These are phyloP conservation scores for Plantago major DNA, from an alignment of 257 asterid species.

Conservation along the genomic window DNA sequence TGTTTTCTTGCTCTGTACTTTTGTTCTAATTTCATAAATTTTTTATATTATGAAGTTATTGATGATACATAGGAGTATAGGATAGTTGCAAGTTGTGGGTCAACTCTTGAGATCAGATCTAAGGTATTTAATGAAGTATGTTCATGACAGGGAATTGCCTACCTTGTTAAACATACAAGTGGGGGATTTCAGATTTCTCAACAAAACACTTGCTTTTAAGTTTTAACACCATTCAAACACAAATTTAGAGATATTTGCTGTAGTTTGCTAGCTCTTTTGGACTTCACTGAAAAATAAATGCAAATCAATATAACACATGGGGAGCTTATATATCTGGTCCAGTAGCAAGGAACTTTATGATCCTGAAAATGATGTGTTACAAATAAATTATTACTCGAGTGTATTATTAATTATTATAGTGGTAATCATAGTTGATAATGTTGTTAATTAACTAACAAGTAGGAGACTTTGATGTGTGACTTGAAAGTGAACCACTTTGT, in stretches of 20 bases:
- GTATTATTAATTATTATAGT: too few species aligned
- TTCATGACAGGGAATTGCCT: not conserved
- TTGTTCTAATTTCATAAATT: not conserved
- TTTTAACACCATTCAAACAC: not conserved
- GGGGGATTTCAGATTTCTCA: not conserved
- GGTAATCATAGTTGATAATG: not conserved
- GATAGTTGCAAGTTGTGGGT: conserved; percentile 12
- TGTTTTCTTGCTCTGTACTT: not conserved
- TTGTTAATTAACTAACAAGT: not conserved
- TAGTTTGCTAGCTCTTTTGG: too few species aligned
- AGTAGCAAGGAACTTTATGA: too few species aligned
- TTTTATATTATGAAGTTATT: not conserved
- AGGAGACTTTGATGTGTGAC: not conserved
- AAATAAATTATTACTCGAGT: too few species aligned
- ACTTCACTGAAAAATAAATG: too few species aligned
- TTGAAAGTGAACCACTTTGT: not conserved
- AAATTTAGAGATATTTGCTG: not conserved
- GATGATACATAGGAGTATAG: not conserved
- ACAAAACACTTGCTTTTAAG: not conserved
- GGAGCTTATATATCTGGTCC: too few species aligned
- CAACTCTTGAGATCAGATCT: conserved; percentile 28
- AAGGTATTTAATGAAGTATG: conserved; percentile 3
- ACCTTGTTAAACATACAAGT: not conserved
- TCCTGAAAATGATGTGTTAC: too few species aligned
- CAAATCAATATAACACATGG: too few species aligned